A percentile compares a stretch with the other conserved stretches of the same genome.
These are phyloP conservation scores for Porpolomopsis calyptriformis DNA, from an alignment of 768 basidiomycete genomes.

Conservation along the genomic window DNA sequence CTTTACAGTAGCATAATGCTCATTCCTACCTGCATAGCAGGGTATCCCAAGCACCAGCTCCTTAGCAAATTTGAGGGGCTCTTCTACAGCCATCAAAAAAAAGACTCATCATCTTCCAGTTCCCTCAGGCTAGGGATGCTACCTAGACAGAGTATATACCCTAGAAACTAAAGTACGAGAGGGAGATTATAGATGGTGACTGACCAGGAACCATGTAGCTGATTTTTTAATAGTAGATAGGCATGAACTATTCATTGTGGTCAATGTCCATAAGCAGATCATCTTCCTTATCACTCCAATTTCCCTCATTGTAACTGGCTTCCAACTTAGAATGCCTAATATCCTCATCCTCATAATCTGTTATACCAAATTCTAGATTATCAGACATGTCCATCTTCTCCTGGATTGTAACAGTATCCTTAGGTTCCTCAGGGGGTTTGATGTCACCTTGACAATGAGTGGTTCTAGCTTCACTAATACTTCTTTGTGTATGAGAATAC, in stretches of 20 bases:
- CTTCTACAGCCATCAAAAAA: too few relatives aligned
- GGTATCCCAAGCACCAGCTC: too few relatives aligned
- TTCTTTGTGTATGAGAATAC: background rate
- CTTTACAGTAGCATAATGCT: too few relatives aligned
- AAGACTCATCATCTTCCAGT: too few relatives aligned
- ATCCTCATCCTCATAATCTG: background rate
- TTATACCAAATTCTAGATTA: background rate
- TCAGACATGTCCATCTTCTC: background rate
- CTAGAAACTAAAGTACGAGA: too few relatives aligned
- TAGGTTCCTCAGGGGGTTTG: background rate
- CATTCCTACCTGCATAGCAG: too few relatives aligned
- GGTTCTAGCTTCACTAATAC: background rate
- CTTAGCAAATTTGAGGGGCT: too few relatives aligned
- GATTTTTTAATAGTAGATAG: too few relatives aligned
- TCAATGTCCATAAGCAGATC: background rate
- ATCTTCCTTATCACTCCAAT: slow-evolving; percentile 1
- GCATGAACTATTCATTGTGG: background rate
- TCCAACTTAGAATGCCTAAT: background rate
- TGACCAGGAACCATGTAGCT: too few relatives aligned
- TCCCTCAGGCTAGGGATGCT: too few relatives aligned
- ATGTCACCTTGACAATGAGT: background rate
- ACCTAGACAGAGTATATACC: too few relatives aligned
- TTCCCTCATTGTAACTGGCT: background rate
- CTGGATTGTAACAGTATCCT: background rate
- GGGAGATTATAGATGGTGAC: too few relatives aligned